Conservation (phyloP, 805 yeast genomes). For the Dipodascus albidus region DNA sequence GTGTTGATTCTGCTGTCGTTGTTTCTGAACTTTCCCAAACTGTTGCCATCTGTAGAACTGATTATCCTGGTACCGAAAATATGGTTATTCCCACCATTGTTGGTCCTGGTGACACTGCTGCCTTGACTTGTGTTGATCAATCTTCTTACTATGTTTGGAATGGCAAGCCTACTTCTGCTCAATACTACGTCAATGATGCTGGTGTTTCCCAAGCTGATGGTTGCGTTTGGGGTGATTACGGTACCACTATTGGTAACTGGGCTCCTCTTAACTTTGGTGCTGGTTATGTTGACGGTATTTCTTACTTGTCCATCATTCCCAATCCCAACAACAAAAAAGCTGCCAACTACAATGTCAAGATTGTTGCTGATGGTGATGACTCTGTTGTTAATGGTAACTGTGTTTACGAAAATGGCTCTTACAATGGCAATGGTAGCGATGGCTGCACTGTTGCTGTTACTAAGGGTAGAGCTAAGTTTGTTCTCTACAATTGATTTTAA, state of each 20-base stretch:
- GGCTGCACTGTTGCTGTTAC: constrained; percentile 94
- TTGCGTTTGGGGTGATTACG: constrained; percentile 82
- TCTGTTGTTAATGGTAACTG: constrained; percentile 62
- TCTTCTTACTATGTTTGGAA: constrained; percentile 70
- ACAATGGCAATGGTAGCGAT: constrained; percentile 55
- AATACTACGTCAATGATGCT: constrained; percentile 94
- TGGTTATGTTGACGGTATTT: constrained; percentile 59
- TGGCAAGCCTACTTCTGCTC: constrained; percentile 79
- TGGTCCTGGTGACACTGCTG: constrained; percentile 49
- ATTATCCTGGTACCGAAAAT: constrained; percentile 98
- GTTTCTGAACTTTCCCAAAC: constrained; percentile 48
- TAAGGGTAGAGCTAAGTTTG: constrained; percentile 73
- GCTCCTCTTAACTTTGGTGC: constrained; percentile 95
- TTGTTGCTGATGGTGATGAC: constrained; percentile 53
- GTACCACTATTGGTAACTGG: constrained; percentile 91
- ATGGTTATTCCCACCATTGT: constrained; percentile 92
- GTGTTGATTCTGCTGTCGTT: constrained; percentile 56
- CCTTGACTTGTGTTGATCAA: constrained; percentile 72
- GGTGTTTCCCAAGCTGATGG: constrained; percentile 87
- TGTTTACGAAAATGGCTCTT: constrained; percentile 65
- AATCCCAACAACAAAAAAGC: constrained; percentile 77
- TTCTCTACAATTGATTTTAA: constrained; percentile 38
- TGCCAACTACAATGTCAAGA: constrained; percentile 64
- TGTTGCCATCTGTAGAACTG: constrained; percentile 94
- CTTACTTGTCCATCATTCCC: constrained; percentile 86